Percentiles rank a stretch among this genome's conserved stretches.
Conservation (phyloP, 2,329 filamentous ascomycete species). For the Fonsecaea multimorphosa region DNA sequence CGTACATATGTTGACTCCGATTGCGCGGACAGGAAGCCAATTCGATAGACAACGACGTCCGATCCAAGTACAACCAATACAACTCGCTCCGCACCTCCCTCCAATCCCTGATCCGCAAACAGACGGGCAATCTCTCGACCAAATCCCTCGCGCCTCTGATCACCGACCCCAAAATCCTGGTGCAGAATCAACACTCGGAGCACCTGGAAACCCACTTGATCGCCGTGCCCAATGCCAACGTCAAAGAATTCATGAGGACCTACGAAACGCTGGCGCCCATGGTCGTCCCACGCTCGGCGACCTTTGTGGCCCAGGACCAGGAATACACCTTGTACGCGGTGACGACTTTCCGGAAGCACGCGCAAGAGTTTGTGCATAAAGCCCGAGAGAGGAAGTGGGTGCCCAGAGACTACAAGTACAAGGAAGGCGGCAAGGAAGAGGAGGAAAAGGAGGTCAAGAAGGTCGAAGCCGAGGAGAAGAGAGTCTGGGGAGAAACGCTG, state of each 20-base stretch:
- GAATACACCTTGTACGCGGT: conserved; percentile 90
- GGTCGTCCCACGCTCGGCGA: conserved; percentile 89
- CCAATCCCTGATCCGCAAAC: conserved; percentile 79
- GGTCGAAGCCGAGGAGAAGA: conserved; percentile 82
- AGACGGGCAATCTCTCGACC: conserved; percentile 92
- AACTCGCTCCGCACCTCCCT: conserved; percentile 87
- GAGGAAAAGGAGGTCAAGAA: conserved; percentile 86
- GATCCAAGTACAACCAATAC: conserved; percentile 92
- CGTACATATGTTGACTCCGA: background rate
- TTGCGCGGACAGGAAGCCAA: conserved; percentile 71
- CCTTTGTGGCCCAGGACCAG: conserved; percentile 80
- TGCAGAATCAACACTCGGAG: conserved; percentile 77
- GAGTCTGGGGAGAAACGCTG: conserved; percentile 90
- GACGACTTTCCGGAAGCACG: conserved; percentile 91
- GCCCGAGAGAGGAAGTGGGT: conserved; percentile 93
- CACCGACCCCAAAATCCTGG: conserved; percentile 76
- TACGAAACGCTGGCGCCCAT: conserved; percentile 90
- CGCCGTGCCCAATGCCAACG: conserved; percentile 77
- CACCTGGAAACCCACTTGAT: conserved; percentile 96
- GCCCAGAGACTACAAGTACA: conserved; percentile 90
- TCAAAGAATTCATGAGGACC: conserved; percentile 85
- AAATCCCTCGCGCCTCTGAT: conserved; percentile 82
- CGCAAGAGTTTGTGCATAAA: conserved; percentile 86
- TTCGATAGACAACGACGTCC: conserved; percentile 95
- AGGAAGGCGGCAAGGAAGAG: conserved; percentile 85